phyloP scores from a whole-genome alignment of 2,329 filamentous ascomycete species.

The Onygenales sp. region DNA sequence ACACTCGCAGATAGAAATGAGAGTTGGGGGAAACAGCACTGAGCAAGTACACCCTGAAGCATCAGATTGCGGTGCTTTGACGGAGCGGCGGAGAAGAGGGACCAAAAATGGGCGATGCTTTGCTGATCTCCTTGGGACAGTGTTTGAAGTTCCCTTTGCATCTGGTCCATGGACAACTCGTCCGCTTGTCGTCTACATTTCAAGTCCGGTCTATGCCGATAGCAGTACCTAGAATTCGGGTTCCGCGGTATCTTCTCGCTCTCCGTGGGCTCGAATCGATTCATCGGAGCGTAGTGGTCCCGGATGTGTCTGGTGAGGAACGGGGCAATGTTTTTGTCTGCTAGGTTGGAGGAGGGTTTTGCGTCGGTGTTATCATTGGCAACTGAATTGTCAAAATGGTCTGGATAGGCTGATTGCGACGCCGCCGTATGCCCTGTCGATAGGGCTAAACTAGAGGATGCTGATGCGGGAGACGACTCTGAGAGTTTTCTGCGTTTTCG shows the following conservation, averaged over 20 bases:
- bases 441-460: neutral
- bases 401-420: neutral
- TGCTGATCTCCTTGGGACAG: conserved; percentile 81
- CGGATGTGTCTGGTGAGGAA: conserved; percentile 85
- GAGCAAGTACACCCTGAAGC: conserved; percentile 89
- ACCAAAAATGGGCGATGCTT: conserved; percentile 95
- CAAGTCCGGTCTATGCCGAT: conserved; percentile 84
- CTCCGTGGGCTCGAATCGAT: conserved; percentile 8
- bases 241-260: conserved; percentile 26
- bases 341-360: conserved; percentile 45
- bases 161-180: conserved; percentile 89
- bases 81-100: conserved; percentile 89
- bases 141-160: conserved; percentile 80
- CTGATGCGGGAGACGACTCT: neutral
- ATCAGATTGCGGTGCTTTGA: conserved; percentile 91
- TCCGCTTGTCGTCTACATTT: conserved; percentile 90
- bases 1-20: conserved; percentile 87
- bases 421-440: too few relatives aligned
- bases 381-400: conserved; percentile 4
- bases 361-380: conserved; percentile 26
- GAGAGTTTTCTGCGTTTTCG: conserved; percentile 13
- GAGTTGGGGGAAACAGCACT: conserved; percentile 95
- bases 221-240: conserved; percentile 85
- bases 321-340: conserved; percentile 66
- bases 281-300: conserved; percentile 61